Evolutionary conservation across 2,329 filamentous ascomycete species (phyloP), one percentile per base, ranked within the genome.

Genomic region (Mycosphaerella sp.): DNA sequence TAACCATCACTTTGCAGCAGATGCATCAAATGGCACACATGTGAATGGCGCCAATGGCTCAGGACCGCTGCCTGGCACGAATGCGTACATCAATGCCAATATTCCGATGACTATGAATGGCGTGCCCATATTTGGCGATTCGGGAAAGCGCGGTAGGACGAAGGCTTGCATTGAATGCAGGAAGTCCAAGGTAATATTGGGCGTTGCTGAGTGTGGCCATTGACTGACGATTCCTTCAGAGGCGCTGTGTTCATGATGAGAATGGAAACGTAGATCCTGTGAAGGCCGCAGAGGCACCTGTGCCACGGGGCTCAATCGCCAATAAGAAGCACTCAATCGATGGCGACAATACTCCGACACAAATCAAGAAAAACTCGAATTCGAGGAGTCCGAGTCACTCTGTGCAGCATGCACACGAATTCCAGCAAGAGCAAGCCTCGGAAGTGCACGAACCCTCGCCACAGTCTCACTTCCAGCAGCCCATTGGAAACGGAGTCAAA

Each of bases 101-200:
- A 71, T 57, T 63, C 70, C 57, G 69, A 78, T 55, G 74, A 73
- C 44, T 77, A 81, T 69, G 80, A 81, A 66, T 76, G 80, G 55
- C 70, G 80, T 66, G 78, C 76, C 65, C 79, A 83, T 70, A 78
- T 82, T 56, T 81, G 81, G 65, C 32, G 66, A 68, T 47, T 49
- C 57, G 29, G 58, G 61, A 26, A 71, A 70, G 56, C 67, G 67
- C 11, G 67, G 69, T 29, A 59, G 82, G 62, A 83, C 77, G 63
- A 84, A 84, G 67, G 82, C 82, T 42, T 85, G 82, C 66, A 76
- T 81, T 55, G 81, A 84, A 62, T 85, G 82, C 68, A 78, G 82
- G 44, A 84, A 83, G 67, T 84, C 81, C 75, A 85, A 85, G 76
- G 82, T 83, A 66, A 68, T 77, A 44, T 56, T 32, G 53, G 38